Percentiles rank a stretch among this genome's conserved stretches.
Conservation (phyloP, 352 stramenopile species). For the Globisporangium paddicum region DNA sequence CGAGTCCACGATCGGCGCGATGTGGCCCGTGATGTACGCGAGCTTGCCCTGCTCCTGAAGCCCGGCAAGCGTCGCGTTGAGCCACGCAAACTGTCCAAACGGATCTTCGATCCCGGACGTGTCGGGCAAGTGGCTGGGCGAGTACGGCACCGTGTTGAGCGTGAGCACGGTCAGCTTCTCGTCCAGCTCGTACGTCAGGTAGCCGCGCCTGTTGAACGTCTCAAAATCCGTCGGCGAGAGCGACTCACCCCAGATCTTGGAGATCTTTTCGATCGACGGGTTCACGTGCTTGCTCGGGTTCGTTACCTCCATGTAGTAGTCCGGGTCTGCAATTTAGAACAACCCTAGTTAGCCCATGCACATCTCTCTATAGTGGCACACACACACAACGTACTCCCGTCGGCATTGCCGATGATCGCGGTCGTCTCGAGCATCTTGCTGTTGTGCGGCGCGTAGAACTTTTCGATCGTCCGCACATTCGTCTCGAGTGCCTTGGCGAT, state of each 20-base stretch:
- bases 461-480: constrained; percentile 66
- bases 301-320: constrained; percentile 78
- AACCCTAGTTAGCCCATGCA: not conserved
- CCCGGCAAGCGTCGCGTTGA: constrained; percentile 64
- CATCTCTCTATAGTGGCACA: not conserved
- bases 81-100: constrained; percentile 88
- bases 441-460: constrained; percentile 45
- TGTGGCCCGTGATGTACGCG: constrained; percentile 89
- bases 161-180: constrained; percentile 63
- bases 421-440: constrained; percentile 41
- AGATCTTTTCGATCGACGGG: constrained; percentile 52
- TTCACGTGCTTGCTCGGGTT: constrained; percentile 46
- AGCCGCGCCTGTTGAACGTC: constrained; percentile 51
- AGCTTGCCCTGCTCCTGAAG: constrained; percentile 37
- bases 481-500: constrained; percentile 53
- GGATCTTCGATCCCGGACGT: constrained; percentile 71
- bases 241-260: constrained; percentile 41
- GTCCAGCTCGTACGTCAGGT: constrained; percentile 58
- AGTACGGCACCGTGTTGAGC: constrained; percentile 81
- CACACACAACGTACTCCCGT: constrained; percentile 42
- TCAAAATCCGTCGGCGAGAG: constrained; percentile 51
- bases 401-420: constrained; percentile 77
- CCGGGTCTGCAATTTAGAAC: constrained; percentile 28
- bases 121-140: constrained; percentile 70
- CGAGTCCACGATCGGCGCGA: constrained; percentile 87